Conservation (phyloP, 108 stramenopile genomes). For the Skeletonema potamos region DNA sequence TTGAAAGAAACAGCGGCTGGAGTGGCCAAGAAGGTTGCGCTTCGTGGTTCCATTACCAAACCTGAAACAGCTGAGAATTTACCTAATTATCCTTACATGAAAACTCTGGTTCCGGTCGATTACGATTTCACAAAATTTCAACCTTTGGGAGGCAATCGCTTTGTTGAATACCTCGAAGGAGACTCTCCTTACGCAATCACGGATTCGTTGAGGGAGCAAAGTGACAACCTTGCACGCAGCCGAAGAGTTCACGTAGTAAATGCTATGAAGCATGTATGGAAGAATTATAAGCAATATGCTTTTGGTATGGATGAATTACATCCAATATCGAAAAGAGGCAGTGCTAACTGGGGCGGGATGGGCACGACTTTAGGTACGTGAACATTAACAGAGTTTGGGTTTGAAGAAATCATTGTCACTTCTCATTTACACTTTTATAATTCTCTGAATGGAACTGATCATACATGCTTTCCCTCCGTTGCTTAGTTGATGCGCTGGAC, state of each 20-base stretch:
- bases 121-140: slow-evolving; percentile 27
- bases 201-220: slow-evolving; percentile 5
- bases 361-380: slow-evolving; percentile 67
- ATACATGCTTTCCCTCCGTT: too few relatives aligned
- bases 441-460: not conserved
- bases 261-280: slow-evolving; percentile 84
- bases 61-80: not conserved
- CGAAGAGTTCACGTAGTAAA: slow-evolving; percentile 61
- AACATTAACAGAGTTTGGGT: too few relatives aligned
- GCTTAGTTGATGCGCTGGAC: slow-evolving; percentile 89
- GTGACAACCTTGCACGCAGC: slow-evolving; percentile 58
- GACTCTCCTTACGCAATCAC: slow-evolving; percentile 21
- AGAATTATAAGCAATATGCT: slow-evolving; percentile 67
- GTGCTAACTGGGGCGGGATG: slow-evolving; percentile 83
- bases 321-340: slow-evolving; percentile 51
- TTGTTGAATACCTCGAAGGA: slow-evolving; percentile 41
- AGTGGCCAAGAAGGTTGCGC: slow-evolving; percentile 13
- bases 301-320: slow-evolving; percentile 85
- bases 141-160: slow-evolving; percentile 33
- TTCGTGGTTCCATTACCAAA: not conserved
- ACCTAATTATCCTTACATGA: slow-evolving; percentile 38
- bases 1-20: slow-evolving; percentile 13
- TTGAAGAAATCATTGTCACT: too few relatives aligned
- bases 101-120: slow-evolving; percentile 4
- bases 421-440: not conserved